Evolutionary conservation across 1,284 basidiomycete species (phyloP), one percentile per base, ranked within the genome.

Genomic region (Microbotryomycetes sp.): DNA sequence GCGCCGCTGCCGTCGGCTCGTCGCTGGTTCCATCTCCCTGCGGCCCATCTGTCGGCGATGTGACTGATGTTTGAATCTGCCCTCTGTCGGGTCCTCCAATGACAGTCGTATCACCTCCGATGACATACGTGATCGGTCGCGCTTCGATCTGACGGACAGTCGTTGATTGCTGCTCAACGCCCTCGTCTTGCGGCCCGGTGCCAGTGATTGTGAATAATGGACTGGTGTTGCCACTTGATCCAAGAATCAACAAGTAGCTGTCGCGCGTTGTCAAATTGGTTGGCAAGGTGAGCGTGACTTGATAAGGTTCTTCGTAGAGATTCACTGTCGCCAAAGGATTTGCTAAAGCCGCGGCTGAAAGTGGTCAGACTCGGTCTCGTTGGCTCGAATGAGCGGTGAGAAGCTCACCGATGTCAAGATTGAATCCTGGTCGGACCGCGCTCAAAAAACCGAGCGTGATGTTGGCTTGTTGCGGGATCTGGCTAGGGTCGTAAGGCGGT

Each of bases 191-290:
- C n/a, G 50, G 50, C 7, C 50, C 50, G 26, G 50, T 52, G 30
- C 50, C 50, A 19, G n/a, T 19, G 54, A 67, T 62, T 6, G 60
- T 64, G 49, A 67, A 67, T 19, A 36, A 55, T 14, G 65, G 59
- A 22, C 54, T 57, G 32, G 49, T 52, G 65, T 62, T 62, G n/a
- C 30, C 26, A 7, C 62, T 64, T 48, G 60, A 62, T 3, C 65
- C 65, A 31, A 62, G 56, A 15, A 54, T 54, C 59, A 67, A 29
- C 14, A 67, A 31, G 58, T 64, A 67, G 48, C 54, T 62, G 23
- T 56, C 55, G 25, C 65, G 59, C 14, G 65, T 62, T 3, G 51
- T 28, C 19, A 67, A 46, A 58, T 67, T 49, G 29, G 57, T 29
- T 2, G 65, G 65, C 5, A 67, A 57, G 3, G 50, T 42, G 22